Base-by-base conservation (phyloP, 2,329 filamentous ascomycete genomes). In the Hypoxylon sp. region DNA sequence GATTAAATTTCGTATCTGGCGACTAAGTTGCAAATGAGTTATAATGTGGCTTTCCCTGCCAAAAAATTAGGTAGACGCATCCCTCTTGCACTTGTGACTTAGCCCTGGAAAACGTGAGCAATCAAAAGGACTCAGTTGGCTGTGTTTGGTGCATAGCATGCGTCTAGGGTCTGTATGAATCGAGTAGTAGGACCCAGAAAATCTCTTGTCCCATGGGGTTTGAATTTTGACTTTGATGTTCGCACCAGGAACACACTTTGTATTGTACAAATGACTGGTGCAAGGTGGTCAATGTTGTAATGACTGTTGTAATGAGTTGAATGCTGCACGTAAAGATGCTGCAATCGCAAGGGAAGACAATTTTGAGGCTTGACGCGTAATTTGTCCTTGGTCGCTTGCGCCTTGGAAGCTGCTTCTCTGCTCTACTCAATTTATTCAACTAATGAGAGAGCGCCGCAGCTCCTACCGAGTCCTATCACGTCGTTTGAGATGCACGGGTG, bases 81-180 rank as follows among this genome's bases (percentile, higher is more conserved):
- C 11, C 30, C 35, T 55, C 57, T 57, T 30, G 63, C 53, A 53
- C 51, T 25, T 42, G 31, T 27, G 31, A 55, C 49, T 46, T 42
- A 54, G 17, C 17, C 49, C 30, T 54, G 27, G 49, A 66, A 63
- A 67, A 61, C 55, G 50, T 67, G 63, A 66, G 54, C 27, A n/a
- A 40, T 58, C 48, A 50, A 48, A 57, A 51, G 49, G 37, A 57
- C 25, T 61, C 51, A 53, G 59, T 66, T 64, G 50, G 58, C 51
- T 48, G 55, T 42, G 58, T 63, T 65, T 33, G 35, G 53, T 20
- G 20, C 20, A 20, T 7, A 27, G 57, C 46, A 37, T 56, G 30
- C 6, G n/a, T 44, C 30, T 42, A 44, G 35, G 30, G 31, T 50
- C 42, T 58, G 50, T 60, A 44, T 68, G 61, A 65, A 54, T 68